These are phyloP conservation scores for Setaria italica DNA, from an alignment of 202 grass and related monocot genomes.

Conservation along the genomic window DNA sequence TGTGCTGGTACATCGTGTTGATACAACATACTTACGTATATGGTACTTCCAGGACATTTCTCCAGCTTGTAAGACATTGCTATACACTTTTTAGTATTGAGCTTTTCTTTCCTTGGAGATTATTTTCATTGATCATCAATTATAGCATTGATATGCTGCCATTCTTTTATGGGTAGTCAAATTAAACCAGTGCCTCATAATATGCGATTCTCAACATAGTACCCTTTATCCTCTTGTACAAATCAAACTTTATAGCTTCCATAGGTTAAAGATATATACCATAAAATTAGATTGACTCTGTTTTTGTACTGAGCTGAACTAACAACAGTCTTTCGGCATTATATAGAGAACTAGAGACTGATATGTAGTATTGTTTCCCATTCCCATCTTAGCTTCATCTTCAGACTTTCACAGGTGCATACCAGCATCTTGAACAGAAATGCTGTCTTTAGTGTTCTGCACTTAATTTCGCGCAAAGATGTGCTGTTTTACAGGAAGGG, in stretches of 20 bases:
- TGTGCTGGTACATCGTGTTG: slow-evolving; percentile 25
- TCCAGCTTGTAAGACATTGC: neutral
- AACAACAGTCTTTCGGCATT: neutral
- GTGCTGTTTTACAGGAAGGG: neutral
- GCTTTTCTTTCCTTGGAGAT: neutral
- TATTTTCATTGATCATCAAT: neutral
- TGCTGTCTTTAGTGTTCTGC: neutral
- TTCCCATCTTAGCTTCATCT: neutral
- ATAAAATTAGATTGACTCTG: neutral
- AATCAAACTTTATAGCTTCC: neutral
- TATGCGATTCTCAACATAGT: neutral
- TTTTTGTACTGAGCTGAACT: neutral
- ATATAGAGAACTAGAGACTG: neutral
- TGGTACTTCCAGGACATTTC: neutral
- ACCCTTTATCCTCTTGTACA: neutral
- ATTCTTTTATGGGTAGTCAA: too few relatives aligned
- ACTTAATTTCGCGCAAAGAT: neutral
- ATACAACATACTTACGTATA: too few relatives aligned
- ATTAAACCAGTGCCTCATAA: neutral
- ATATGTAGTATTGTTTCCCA: neutral
- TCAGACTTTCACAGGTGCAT: neutral
- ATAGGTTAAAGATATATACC: neutral
- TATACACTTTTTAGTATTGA: neutral
- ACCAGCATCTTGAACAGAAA: neutral
- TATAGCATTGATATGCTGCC: neutral